Percentiles rank a stretch among this genome's conserved stretches.
These are phyloP conservation scores for Coemansia guatemalensis DNA, from an alignment of 192 early-diverging fungal genomes.

Conservation along the genomic window DNA sequence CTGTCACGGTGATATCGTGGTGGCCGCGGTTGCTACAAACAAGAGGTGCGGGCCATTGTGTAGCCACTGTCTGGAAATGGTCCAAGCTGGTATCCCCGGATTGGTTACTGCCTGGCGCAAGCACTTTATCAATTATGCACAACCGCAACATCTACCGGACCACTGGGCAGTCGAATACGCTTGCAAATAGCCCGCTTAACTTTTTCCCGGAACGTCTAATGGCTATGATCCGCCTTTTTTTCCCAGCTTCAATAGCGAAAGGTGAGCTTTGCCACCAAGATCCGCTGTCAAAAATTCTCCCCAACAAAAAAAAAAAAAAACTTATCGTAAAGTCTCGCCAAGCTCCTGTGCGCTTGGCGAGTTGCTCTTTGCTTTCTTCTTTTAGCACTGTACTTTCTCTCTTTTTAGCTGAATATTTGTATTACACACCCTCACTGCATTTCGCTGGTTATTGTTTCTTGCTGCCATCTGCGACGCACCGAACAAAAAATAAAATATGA, in stretches of 20 bases:
- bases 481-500: slow-evolving; percentile 24
- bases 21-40: slow-evolving; percentile 2
- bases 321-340: neutral
- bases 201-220: neutral
- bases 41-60: slow-evolving; percentile 16
- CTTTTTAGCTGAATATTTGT: slow-evolving; percentile 13
- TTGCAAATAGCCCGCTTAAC: neutral
- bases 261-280: neutral
- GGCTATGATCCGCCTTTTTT: neutral
- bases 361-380: slow-evolving; percentile 7
- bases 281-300: neutral
- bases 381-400: slow-evolving; percentile 11
- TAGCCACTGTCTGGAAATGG: slow-evolving; percentile 14
- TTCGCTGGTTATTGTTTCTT: slow-evolving; percentile 16
- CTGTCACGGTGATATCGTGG: slow-evolving; percentile 44
- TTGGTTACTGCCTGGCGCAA: slow-evolving; percentile 35
- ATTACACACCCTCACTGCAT: slow-evolving; percentile 16
- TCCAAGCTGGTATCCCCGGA: slow-evolving; percentile 17
- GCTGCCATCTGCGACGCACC: slow-evolving; percentile 7
- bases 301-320: neutral
- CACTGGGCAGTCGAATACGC: slow-evolving; percentile 37
- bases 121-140: slow-evolving; percentile 43
- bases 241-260: neutral
- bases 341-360: neutral
- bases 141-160: slow-evolving; percentile 37